Conservation (phyloP, 768 basidiomycete species). For the Lentinus tigrinus region DNA sequence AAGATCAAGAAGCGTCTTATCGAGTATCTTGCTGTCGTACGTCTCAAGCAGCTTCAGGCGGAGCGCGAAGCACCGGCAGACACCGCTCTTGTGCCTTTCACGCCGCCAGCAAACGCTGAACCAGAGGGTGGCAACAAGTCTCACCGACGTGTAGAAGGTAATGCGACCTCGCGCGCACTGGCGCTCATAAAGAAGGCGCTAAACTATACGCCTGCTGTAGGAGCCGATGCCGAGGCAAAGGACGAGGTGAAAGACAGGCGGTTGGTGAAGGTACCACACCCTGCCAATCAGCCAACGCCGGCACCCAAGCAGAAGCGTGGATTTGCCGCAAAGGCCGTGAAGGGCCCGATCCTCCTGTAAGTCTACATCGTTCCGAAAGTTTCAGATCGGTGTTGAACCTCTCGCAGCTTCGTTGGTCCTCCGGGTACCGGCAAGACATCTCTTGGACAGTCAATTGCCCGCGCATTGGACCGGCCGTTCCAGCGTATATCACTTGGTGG, state of each 20-base stretch:
- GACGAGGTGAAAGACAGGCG: neutral
- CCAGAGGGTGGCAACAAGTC: slow-evolving; percentile 4
- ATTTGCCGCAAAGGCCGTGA: slow-evolving; percentile 35
- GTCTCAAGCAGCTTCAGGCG: slow-evolving; percentile 42
- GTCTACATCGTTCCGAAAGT: slow-evolving; percentile 8
- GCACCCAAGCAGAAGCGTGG: neutral
- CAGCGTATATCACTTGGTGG: slow-evolving; percentile 91
- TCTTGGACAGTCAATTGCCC: slow-evolving; percentile 85
- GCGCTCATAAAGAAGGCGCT: slow-evolving; percentile 14
- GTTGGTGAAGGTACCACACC: neutral
- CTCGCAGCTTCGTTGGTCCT: slow-evolving; percentile 75
- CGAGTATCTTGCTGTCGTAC: slow-evolving; percentile 88
- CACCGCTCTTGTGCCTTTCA: slow-evolving; percentile 1
- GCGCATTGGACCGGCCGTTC: slow-evolving; percentile 81
- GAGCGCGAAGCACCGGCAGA: slow-evolving; percentile 19
- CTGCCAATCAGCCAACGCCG: neutral
- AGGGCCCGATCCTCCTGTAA: slow-evolving; percentile 73
- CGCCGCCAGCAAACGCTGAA: slow-evolving; percentile 9
- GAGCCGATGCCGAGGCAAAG: neutral
- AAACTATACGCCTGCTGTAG: slow-evolving; percentile 13
- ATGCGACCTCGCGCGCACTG: slow-evolving; percentile 16
- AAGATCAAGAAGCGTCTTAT: slow-evolving; percentile 90
- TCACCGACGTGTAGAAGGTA: slow-evolving; percentile 13
- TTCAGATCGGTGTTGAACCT: neutral
- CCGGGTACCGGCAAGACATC: slow-evolving; percentile 93